These are phyloP conservation scores for Podaxis sp. DNA, from an alignment of 768 basidiomycete genomes.

Conservation along the genomic window DNA sequence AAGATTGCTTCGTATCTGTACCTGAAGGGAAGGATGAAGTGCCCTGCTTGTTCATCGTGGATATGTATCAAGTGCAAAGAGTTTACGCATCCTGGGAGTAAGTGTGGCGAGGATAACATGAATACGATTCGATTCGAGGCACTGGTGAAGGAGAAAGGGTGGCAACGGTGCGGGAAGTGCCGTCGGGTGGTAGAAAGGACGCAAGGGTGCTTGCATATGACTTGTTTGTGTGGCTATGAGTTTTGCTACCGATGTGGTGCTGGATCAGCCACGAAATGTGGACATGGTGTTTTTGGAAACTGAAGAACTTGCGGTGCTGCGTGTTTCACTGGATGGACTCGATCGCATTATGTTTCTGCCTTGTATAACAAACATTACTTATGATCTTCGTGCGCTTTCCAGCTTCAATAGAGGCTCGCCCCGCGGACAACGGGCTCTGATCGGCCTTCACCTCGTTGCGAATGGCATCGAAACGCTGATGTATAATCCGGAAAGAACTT, in stretches of 20 bases:
- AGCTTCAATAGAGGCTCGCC: not conserved
- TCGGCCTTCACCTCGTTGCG: not conserved
- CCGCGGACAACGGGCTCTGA: not conserved
- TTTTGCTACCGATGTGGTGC: conserved; percentile 21
- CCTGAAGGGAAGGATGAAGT: not conserved
- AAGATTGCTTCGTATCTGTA: not conserved
- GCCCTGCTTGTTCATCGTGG: conserved; percentile 4
- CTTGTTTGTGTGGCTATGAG: conserved; percentile 13
- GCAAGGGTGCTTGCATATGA: conserved; percentile 17
- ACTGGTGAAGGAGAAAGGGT: conserved; percentile 12
- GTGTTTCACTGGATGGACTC: no score
- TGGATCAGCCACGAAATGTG: conserved; percentile 23
- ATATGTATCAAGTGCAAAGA: conserved; percentile 14
- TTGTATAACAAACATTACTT: not conserved
- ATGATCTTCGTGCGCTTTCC: no score
- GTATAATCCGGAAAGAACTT: no score
- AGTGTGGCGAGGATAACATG: conserved; percentile 11
- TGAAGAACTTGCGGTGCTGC: not conserved
- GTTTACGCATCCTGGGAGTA: conserved; percentile 10
- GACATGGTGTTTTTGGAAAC: not conserved
- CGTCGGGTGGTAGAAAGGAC: conserved; percentile 13
- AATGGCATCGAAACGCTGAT: not conserved
- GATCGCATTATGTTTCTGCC: not conserved
- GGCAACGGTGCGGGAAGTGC: conserved; percentile 14
- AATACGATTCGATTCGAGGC: conserved; percentile 25